These are phyloP conservation scores for Cicer cuneatum DNA, from an alignment of 306 rosid genomes.

Conservation along the genomic window DNA sequence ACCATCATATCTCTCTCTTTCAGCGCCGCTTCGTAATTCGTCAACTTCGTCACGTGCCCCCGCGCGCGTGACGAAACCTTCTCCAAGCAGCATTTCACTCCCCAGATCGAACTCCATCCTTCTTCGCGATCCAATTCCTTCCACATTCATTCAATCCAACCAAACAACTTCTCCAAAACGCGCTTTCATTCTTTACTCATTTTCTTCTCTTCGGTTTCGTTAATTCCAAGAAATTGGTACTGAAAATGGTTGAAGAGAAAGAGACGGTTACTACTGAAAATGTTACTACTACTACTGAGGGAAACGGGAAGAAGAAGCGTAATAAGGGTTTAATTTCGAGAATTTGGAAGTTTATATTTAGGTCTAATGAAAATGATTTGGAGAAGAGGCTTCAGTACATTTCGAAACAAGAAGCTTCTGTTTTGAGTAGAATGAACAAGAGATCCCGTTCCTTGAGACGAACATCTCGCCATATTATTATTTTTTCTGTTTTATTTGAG, in stretches of 20 bases:
- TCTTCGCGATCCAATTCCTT: conserved; percentile 23
- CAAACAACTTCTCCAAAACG: background rate
- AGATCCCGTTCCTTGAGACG: conserved; percentile 72
- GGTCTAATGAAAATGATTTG: conserved; percentile 68
- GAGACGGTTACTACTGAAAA: conserved; percentile 16
- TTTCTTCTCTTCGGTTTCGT: background rate
- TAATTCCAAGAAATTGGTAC: background rate
- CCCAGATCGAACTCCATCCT: conserved; percentile 41
- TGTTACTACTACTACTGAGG: conserved; percentile 19
- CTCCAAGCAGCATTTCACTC: conserved; percentile 7
- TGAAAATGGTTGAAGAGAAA: conserved; percentile 14
- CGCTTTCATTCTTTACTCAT: background rate
- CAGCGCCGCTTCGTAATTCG: conserved; percentile 6
- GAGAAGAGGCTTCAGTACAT: conserved; percentile 86
- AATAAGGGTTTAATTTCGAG: conserved; percentile 65
- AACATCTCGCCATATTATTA: conserved; percentile 61
- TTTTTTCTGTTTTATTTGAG: conserved; percentile 76
- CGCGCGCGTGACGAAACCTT: conserved; percentile 31
- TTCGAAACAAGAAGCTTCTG: conserved; percentile 77
- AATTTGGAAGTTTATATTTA: conserved; percentile 71
- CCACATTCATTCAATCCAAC: no score
- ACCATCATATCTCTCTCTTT: background rate
- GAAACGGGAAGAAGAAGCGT: conserved; percentile 58
- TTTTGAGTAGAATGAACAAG: conserved; percentile 61
- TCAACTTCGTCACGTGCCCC: background rate